Percentiles rank a stretch among this genome's conserved stretches.
phyloP scores from a whole-genome alignment of 2,329 filamentous ascomycete genomes.

The Amesomyces nigricolor region DNA sequence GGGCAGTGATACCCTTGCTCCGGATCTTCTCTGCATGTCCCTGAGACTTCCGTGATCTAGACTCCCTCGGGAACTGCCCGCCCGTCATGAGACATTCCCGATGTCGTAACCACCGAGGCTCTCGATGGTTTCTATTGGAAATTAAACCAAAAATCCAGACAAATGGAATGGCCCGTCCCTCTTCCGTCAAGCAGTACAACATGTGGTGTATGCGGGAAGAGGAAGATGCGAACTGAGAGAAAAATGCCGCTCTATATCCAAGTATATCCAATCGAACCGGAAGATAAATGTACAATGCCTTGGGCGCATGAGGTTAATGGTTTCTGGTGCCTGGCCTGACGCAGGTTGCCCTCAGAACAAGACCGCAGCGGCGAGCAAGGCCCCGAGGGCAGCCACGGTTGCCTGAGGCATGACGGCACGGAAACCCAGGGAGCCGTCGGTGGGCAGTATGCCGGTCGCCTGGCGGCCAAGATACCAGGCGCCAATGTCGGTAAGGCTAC shows the following conservation, averaged over 20 bases:
- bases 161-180: no score
- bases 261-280: not conserved
- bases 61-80: no score
- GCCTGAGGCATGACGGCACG: not conserved
- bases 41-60: no score
- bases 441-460: constrained; percentile 38
- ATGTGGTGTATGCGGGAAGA: no score
- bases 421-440: constrained; percentile 2
- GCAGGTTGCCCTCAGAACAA: not conserved
- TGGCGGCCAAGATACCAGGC: constrained; percentile 65
- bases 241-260: not conserved
- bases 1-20: no score
- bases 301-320: no score
- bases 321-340: not conserved
- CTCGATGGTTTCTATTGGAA: no score
- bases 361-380: not conserved
- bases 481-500: constrained; percentile 68
- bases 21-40: no score
- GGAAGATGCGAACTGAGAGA: not conserved
- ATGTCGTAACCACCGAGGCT: not conserved
- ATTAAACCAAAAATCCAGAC: no score
- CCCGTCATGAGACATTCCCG: no score
- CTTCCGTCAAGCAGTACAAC: no score
- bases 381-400: not conserved
- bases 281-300: not conserved